Evolutionary conservation across 306 rosid species (phyloP), one percentile per base, ranked within the genome.

Genomic region (Purshia tridentata): DNA sequence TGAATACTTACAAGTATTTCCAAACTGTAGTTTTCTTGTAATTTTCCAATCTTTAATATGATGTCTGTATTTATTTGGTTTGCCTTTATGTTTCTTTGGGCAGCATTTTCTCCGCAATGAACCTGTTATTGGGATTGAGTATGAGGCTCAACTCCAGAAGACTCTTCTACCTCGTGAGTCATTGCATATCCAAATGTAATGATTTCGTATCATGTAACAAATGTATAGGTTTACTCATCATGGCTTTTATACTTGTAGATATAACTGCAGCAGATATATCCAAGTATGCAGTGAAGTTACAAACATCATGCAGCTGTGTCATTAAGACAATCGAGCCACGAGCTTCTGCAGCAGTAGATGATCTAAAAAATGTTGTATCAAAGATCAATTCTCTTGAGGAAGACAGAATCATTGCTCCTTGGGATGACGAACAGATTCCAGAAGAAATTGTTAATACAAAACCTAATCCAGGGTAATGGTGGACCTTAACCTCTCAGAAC

Each of bases 121-220:
- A 59, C 98, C 98, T 79, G 91, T 91, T 62, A 84, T 91, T 75
- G 98, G 98, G 73, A 84, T 93, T 35, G 97, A 93, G 77, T 93
- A 84, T 69, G 98, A 93, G 87, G 98, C 97, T 80, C 96, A 93
- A 77, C 97, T 93, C 75, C 98, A 93, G 73, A 93, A 93, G 82
- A 85, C 94, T 72, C 96, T 94, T 91, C 82, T 94, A 76, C 96
- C 97, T 70, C 71, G 98, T 94, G 81, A 89, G 98, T 88, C 23
- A 48, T 52, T 46, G 57, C 59, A 37, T 72, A 39, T 65, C 15
- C 52, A 14, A 50, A 58, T 65, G 23, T 35, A 19, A 4, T 49
- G 72, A 56, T 80, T 65, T 75, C 11, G 74, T 42, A 20, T 72
- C 51, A 35, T 59, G 37, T 49, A n/a, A 53, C 41, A 53, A 44